Evolutionary conservation across 495 filamentous ascomycete species (phyloP).

Genomic region (Penicillium arizonense): DNA sequence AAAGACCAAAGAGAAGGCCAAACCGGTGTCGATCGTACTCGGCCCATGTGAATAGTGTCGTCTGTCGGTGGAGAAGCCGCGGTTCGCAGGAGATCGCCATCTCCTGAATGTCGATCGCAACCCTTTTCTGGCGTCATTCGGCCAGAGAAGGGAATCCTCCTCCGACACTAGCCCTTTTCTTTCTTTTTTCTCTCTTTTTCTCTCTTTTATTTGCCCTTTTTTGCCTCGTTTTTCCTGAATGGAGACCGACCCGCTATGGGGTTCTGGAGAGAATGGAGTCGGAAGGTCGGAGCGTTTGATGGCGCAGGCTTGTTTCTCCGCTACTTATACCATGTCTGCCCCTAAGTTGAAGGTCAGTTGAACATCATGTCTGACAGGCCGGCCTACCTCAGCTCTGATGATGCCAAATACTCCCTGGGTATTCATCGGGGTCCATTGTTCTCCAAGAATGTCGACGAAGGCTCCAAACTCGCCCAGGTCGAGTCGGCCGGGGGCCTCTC

Average conservation of each 20-base stretch:
- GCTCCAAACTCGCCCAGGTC: conserved; percentile 26
- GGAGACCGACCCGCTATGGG: conserved; percentile 5
- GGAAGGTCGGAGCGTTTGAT: not conserved
- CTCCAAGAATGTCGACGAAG: conserved; percentile 12
- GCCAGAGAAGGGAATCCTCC: conserved; percentile 15
- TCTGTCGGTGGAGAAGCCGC: conserved; percentile 14
- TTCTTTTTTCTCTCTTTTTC: conserved; percentile 2
- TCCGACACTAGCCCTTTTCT: conserved; percentile 12
- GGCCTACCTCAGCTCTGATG: conserved; percentile 26
- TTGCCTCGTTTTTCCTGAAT: not conserved
- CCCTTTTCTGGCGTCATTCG: conserved; percentile 3
- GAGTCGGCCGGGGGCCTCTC: conserved; percentile 30
- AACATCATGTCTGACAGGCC: conserved; percentile 26
- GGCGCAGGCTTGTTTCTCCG: conserved; percentile 8
- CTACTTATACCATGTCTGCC: not conserved
- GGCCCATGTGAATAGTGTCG: conserved; percentile 8
- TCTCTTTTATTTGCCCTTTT: not conserved
- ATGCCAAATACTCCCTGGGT: conserved; percentile 36
- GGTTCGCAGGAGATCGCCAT: conserved; percentile 29
- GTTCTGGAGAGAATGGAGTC: conserved; percentile 1
- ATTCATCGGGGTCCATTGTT: conserved; percentile 34
- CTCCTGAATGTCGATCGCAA: conserved; percentile 17
- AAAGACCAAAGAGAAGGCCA: too few relatives aligned
- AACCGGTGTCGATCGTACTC: conserved; percentile 4
- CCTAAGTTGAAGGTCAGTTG: not conserved